Evolutionary conservation across 768 basidiomycete species (phyloP).

Genomic region (Russula compacta): DNA sequence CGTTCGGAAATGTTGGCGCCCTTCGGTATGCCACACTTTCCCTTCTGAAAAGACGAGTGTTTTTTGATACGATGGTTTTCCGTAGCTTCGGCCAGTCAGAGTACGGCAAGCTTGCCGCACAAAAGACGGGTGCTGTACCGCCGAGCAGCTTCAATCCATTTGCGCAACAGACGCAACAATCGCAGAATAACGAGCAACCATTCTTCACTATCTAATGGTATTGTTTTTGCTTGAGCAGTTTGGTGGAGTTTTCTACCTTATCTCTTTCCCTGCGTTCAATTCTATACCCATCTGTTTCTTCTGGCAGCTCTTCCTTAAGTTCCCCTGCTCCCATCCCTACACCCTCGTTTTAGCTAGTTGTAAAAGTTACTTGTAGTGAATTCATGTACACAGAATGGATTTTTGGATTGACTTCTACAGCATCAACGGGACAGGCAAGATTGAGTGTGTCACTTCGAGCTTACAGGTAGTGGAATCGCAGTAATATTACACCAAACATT

Average conservation of each 20-base stretch:
- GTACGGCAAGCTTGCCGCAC: slow-evolving; percentile 23
- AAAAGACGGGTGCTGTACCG: slow-evolving; percentile 28
- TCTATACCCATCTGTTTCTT: slow-evolving; percentile 9
- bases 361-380: slow-evolving; percentile 4
- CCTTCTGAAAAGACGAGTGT: not conserved
- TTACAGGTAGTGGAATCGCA: too few relatives aligned
- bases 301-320: too few relatives aligned
- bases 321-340: not conserved
- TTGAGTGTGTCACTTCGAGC: too few relatives aligned
- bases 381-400: not conserved
- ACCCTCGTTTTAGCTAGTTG: not conserved
- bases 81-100: slow-evolving; percentile 36
- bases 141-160: slow-evolving; percentile 53
- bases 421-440: not conserved
- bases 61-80: not conserved
- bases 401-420: not conserved
- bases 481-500: too few relatives aligned
- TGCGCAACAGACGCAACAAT: slow-evolving; percentile 47
- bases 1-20: slow-evolving; percentile 84
- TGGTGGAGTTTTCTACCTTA: not conserved
- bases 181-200: slow-evolving; percentile 30
- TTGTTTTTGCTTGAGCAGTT: not conserved
- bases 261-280: not conserved
- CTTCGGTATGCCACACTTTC: slow-evolving; percentile 44
- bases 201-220: slow-evolving; percentile 28